phyloP scores from a whole-genome alignment of 202 grass and related monocot genomes.

The Panicum hallii region DNA sequence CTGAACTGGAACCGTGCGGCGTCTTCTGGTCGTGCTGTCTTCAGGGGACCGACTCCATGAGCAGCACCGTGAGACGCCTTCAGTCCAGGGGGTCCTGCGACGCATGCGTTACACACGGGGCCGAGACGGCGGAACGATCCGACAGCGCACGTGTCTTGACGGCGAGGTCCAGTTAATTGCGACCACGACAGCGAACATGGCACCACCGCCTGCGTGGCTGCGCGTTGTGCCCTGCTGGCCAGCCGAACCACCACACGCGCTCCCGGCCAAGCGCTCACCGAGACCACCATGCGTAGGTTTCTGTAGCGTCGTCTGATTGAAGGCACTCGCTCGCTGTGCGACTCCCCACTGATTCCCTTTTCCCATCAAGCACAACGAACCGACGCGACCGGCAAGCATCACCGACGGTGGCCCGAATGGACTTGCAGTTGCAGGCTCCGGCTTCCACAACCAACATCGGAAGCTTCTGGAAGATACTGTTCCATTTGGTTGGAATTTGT shows the following conservation, averaged over 20 bases:
- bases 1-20: not conserved
- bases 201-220: not conserved
- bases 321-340: not conserved
- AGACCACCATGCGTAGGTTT: not conserved
- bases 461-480: not conserved
- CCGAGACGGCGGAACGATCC: not conserved
- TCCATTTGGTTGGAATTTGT: not conserved
- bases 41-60: not conserved
- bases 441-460: too few relatives aligned
- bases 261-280: not conserved
- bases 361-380: not conserved
- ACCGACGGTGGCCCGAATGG: not conserved
- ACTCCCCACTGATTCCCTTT: not conserved
- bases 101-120: not conserved
- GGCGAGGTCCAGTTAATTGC: constrained; percentile 10
- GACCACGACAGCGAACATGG: constrained; percentile 25
- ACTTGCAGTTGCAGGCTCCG: not conserved
- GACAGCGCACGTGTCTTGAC: constrained; percentile 40
- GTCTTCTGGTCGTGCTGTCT: not conserved
- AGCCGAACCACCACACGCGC: not conserved
- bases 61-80: not conserved
- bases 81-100: not conserved
- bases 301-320: not conserved
- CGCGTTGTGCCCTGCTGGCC: constrained; percentile 10
- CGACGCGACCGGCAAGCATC: not conserved